Evolutionary conservation across 257 asterid species (phyloP), one percentile per base, ranked within the genome.

Genomic region (Ligustrum vulgare): DNA sequence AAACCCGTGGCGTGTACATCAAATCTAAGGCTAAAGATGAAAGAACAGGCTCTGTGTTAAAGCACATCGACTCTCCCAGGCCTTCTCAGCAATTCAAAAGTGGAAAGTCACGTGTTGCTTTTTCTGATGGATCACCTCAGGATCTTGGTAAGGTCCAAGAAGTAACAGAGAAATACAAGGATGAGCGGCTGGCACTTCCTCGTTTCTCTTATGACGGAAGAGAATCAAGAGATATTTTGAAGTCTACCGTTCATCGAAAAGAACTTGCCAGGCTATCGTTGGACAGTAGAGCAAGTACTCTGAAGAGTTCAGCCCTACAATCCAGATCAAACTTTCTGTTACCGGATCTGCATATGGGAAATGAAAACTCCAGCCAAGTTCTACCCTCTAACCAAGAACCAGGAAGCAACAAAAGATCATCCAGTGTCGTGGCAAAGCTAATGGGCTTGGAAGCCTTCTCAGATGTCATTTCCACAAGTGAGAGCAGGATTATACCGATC

Each of bases 11-110:
- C 36, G 28, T 93, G 84, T 80, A 86, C 15, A 86, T 91, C 82
- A 91, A 91, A 80, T 75, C 84, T 74, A 73, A 58, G 66, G 73
- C 78, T 13, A 83, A 80, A 60, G 90, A 87, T 32, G 96, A 85
- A 72, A 83, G 87, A 60, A 73, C 77, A 81, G 86, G 87, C 69
- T 84, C 82, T 31, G 83, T 82, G 7, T 81, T 95, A 92, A 95
- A 93, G 82, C 93, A 91, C 84, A 76, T 90, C 0, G 99, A 95
- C 84, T 95, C 99, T 15, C 99, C 99, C 1, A 88, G 99, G 89
- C 97, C 98, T 69, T 63, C 76, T 25, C 97, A 76, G 84, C 91
- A 71, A 67, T 25, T 79, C 77, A 82, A 82, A 80, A 43, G 81
- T 22, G 84, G 77, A 74, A 80, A 78, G 80, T 78, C 83, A 25